Evolutionary conservation across 177 flowering plant genomes (phyloP), one percentile per base, ranked within the genome.

Genomic region (Telopea speciosissima): DNA sequence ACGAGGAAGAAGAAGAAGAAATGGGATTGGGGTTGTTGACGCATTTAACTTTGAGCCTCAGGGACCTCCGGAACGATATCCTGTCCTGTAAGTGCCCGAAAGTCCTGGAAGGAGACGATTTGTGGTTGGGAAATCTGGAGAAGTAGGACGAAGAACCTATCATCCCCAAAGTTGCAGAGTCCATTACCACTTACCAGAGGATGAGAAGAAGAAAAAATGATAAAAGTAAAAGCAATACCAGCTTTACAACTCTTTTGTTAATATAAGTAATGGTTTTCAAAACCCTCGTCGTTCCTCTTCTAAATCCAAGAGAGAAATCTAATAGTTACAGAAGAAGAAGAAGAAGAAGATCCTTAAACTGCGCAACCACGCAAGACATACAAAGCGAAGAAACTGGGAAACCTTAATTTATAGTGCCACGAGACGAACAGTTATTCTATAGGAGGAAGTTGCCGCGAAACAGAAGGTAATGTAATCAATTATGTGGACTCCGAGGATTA

Each of bases 141-240:
- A 71, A 42, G 63, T 22, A 68, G 24, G 72, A 13, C 0, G 77
- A 73, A 60, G 79, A 69, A 56, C 74, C 70, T 58, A 40, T 76
- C 75, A 74, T 70, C 58, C 73, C 67, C 13, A 72, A 21, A 1
- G 79, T 61, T 23, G 80, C 81, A 21, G 80, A 69, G 14, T 81
- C 85, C 84, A 84, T 82, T 40, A 70, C 28, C 42, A 66, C 49
- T n/a, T 1, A 19, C 17, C n/a, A n/a, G n/a, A n/a, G n/a, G n/a
- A n/a, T n/a, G n/a, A 3, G 9, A 17, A 16, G 59, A 6, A 54
- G 19, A 13, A 13, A 54, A 54, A 54, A 16, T 54, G 13, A 49
- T 54, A 16, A 54, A 54, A 13, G 7, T 54, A 54, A 2, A 54
- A 54, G 22, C 33, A 31, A 31, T 31, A 31, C 33, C 40, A 36